Base-by-base conservation (phyloP, 2,329 filamentous ascomycete species). In the Colletotrichum spaethianum region DNA sequence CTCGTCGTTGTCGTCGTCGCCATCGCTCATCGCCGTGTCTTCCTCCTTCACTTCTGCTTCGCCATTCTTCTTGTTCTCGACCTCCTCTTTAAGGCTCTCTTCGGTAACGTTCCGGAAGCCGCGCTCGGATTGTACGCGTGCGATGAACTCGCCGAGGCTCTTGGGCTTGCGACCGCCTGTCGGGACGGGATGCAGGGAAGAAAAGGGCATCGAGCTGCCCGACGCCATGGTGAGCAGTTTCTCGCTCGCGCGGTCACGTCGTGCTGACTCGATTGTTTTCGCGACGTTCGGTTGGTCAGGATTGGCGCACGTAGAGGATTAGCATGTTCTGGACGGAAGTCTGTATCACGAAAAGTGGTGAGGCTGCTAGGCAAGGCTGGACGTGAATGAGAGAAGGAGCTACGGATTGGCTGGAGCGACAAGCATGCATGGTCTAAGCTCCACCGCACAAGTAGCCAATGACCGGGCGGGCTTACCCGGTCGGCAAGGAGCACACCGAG, bases 21-120 rank as follows among this genome's bases (percentile, higher is more conserved):
- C 79, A 26, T 82, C 81, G 0, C 79, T 78, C 59, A 78, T 79
- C 16, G 84, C 81, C 9, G 86, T 86, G 7, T 86, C 81, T 3
- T 81, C 80, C 0, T 83, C 81, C 4, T 87, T 84, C 1, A 83
- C 84, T 38, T 84, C 85, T 38, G 83, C 82, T 11, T 87, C 86
- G 36, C 84, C 86, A 56, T 87, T 86, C 2, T 82, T 82, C 77
- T 82, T 85, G 80, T 33, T 84, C 81, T 52, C 85, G 63, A 96
- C 91, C 77, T 96, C 92, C 44, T 92, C 89, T 61, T 88, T 88
- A 46, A 98, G 84, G 53, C 90, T 88, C 62, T 91, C 88, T 80
- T 97, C 93, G 61, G 91, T 94, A 74, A 98, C 87, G 76, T 92
- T 87, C 71, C 94, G 92, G 79, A 98, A 97, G 31, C 94, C 93